A percentile compares a stretch with the other conserved stretches of the same genome.
These are phyloP conservation scores for Rosa chinensis DNA, from an alignment of 306 rosid species.

Conservation along the genomic window DNA sequence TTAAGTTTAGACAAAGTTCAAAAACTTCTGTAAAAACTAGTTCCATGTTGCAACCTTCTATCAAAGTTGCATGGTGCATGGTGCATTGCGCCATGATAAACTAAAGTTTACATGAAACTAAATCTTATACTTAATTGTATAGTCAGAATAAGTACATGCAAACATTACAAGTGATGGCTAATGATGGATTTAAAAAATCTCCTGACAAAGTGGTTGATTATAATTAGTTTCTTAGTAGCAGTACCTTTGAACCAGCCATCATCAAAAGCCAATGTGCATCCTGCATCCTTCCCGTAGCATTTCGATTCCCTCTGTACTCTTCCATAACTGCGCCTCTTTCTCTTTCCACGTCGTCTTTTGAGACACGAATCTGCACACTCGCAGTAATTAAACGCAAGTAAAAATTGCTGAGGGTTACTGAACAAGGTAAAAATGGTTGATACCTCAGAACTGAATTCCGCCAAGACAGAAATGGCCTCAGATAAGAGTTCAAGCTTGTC, in stretches of 20 bases:
- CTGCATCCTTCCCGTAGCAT: constrained; percentile 93
- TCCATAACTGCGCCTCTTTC: constrained; percentile 98
- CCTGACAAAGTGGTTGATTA: neutral
- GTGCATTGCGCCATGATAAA: neutral
- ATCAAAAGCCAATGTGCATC: constrained; percentile 87
- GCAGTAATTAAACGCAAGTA: constrained; percentile 13
- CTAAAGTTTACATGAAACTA: neutral
- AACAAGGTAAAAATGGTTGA: constrained; percentile 2
- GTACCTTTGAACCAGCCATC: constrained; percentile 95
- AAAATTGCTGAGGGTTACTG: neutral
- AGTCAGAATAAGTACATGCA: neutral
- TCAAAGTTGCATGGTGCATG: neutral
- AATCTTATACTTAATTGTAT: neutral
- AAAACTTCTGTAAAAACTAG: neutral
- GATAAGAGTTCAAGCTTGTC: constrained; percentile 85
- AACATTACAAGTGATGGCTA: neutral
- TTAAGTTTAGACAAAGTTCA: neutral
- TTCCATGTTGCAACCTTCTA: neutral
- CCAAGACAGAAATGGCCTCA: constrained; percentile 80
- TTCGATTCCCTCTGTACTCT: constrained; percentile 84
- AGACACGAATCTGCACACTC: constrained; percentile 68
- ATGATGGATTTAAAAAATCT: neutral
- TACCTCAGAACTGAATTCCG: constrained; percentile 97
- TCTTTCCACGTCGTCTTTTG: constrained; percentile 76
- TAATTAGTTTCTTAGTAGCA: neutral